Evolutionary conservation across 768 basidiomycete genomes (phyloP).

Genomic region (Panus rudis): DNA sequence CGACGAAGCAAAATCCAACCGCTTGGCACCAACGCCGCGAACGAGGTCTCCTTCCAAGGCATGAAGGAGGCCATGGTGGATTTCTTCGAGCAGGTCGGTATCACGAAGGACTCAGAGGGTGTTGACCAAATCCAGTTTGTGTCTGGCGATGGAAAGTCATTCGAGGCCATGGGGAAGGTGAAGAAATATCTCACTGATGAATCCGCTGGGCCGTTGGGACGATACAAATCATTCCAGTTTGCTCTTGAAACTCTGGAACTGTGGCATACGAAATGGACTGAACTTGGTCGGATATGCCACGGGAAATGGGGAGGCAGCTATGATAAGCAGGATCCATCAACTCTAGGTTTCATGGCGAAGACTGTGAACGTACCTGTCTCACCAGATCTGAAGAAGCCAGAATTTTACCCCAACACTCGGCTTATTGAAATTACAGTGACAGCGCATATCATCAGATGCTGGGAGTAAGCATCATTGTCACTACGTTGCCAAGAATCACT

Average conservation of each 20-base stretch:
- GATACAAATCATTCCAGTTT: slow-evolving; percentile 18
- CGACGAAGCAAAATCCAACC: slow-evolving; percentile 6
- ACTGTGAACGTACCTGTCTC: slow-evolving; percentile 3
- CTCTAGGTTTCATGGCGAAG: slow-evolving; percentile 11
- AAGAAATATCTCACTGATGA: slow-evolving; percentile 7
- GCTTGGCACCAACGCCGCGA: slow-evolving; percentile 9
- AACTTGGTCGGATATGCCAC: slow-evolving; percentile 17
- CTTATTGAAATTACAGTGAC: slow-evolving; percentile 6
- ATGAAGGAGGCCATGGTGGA: slow-evolving; percentile 8
- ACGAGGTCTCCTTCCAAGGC: slow-evolving; percentile 7
- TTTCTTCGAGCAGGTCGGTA: slow-evolving; percentile 9
- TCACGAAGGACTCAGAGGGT: slow-evolving; percentile 1
- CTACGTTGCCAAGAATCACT: not conserved
- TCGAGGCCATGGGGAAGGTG: slow-evolving; percentile 4
- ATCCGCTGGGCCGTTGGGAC: slow-evolving; percentile 2
- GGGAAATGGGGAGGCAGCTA: slow-evolving; percentile 17
- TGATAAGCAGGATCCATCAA: slow-evolving; percentile 9
- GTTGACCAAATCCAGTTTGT: not conserved
- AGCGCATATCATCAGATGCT: slow-evolving; percentile 14
- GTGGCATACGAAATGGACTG: slow-evolving; percentile 30
- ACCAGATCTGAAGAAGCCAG: slow-evolving; percentile 12
- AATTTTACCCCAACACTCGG: slow-evolving; percentile 11
- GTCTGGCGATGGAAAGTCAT: slow-evolving; percentile 14
- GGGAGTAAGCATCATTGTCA: slow-evolving; percentile 13
- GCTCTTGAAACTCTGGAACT: slow-evolving; percentile 22